Base-by-base conservation (phyloP, 768 basidiomycete genomes). In the Suillus alpinus region DNA sequence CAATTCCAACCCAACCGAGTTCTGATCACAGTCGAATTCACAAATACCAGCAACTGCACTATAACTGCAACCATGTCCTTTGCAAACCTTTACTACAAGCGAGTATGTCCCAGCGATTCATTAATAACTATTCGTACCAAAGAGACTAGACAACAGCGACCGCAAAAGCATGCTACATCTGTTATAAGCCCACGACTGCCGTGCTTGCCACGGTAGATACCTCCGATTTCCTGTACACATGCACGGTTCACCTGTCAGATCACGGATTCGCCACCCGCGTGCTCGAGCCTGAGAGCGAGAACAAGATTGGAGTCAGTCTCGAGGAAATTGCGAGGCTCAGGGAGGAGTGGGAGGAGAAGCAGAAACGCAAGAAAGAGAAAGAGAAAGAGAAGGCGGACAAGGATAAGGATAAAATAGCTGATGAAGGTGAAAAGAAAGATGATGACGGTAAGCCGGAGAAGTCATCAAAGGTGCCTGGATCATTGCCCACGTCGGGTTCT, bases 71-170 rank as follows among this genome's bases (percentile, higher is more conserved):
- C 10, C 36, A 90, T 90, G 89, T 85, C 85, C 46, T 89, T 92
- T 76, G 80, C 81, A 36, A 96, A 97, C 72, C 68, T 93, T 47
- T 97, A 95, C 76, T 95, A 94, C 77, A 92, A 92, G 74, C 85
- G 94, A 67, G 93, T 94, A 73, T 79, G 85, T 80, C 29, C 31
- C 37, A 51, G 5, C 29, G 12, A 6, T 53, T 20, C 56, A 58
- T 63, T 57, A 23, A 60, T 41, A 56, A 49, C 55, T 31, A 46
- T 46, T 40, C 53, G 18, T 26, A 37, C 40, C 16, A 29, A 43
- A 58, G 53, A 46, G 56, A 49, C 23, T 71, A 95, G 93, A 85
- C 87, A 46, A 85, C 87, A 58, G 93, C 81, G 36, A 94, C 94
- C 1, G 76, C 88, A 8, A 88, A 85, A 72, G 81, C 89, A 18